Evolutionary conservation across 345 rosid genomes (phyloP).

Genomic region (Hibiscus mutabilis): DNA sequence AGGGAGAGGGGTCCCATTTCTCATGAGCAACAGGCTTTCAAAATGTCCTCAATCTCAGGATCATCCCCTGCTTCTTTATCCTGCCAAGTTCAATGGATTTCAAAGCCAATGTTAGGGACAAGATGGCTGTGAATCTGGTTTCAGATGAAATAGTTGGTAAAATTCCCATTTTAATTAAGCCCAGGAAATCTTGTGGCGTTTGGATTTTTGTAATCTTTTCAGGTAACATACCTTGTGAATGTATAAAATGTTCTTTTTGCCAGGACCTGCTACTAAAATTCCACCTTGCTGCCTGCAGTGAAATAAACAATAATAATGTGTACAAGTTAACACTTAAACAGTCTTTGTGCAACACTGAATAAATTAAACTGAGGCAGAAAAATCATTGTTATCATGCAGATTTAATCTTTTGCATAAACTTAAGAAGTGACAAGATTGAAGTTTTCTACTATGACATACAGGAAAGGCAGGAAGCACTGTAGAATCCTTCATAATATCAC

Average conservation of each 20-base stretch:
- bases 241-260: conserved; percentile 65
- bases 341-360: background rate
- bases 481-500: background rate
- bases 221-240: conserved; percentile 54
- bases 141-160: background rate
- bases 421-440: background rate
- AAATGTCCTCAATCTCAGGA: conserved; percentile 57
- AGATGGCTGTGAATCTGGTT: background rate
- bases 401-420: background rate
- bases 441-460: no score
- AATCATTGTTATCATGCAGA: background rate
- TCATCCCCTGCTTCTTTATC: conserved; percentile 97
- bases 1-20: background rate
- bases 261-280: conserved; percentile 79
- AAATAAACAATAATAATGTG: background rate
- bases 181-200: background rate
- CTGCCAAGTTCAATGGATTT: conserved; percentile 27
- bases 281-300: conserved; percentile 89
- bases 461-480: background rate
- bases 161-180: background rate
- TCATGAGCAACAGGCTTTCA: conserved; percentile 70
- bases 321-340: background rate
- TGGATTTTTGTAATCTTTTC: background rate
- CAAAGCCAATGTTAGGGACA: background rate
- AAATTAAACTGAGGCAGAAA: background rate